Conservation (phyloP, 2,329 filamentous ascomycete genomes). For the Colletotrichum sp. region DNA sequence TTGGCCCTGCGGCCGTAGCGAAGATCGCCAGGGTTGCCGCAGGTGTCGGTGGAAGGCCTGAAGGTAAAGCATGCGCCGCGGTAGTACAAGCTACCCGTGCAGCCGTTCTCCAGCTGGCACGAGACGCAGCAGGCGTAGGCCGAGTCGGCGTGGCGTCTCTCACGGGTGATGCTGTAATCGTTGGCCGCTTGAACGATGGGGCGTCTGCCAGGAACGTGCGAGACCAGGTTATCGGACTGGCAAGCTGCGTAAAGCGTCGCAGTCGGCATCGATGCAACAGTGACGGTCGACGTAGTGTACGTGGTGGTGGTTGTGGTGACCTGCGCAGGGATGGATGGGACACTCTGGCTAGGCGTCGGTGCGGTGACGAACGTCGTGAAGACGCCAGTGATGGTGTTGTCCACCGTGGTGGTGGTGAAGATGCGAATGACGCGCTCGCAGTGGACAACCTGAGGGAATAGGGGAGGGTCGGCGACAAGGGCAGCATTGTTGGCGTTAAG, state of each 20-base stretch:
- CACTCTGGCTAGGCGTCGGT: neutral
- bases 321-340: neutral
- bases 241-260: conserved; percentile 10
- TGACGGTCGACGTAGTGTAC: neutral
- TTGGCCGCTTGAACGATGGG: conserved; percentile 6
- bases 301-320: neutral
- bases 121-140: conserved; percentile 5
- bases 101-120: neutral
- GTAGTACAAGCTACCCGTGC: conserved; percentile 9
- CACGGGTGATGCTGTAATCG: neutral
- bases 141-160: neutral
- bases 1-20: neutral
- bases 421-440: conserved; percentile 9
- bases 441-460: neutral
- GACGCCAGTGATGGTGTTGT: neutral
- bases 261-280: neutral
- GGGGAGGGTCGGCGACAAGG: neutral
- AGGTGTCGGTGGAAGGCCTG: neutral
- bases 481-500: neutral
- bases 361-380: neutral
- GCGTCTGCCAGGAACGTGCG: neutral
- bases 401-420: neutral
- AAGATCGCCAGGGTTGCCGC: neutral
- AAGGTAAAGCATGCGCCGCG: neutral
- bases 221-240: conserved; percentile 1